Evolutionary conservation across 1,284 basidiomycete genomes (phyloP).

Genomic region (Ustilago bromivora): DNA sequence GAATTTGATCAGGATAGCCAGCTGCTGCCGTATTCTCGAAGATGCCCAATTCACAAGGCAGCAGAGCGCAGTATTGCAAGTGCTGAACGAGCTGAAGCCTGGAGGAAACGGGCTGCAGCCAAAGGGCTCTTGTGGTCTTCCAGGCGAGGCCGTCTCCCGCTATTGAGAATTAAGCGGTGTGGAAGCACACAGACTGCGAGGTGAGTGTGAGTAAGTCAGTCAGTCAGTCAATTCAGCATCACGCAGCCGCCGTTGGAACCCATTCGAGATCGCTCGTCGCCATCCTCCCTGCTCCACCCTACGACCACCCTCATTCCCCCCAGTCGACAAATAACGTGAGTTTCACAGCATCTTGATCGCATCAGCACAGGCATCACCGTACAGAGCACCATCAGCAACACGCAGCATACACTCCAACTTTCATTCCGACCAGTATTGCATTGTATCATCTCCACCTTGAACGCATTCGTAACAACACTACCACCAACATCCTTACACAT

Average conservation of each 20-base stretch:
- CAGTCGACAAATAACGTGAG: slow-evolving; percentile 51
- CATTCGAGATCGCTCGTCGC: slow-evolving; percentile 42
- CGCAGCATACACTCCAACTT: background rate
- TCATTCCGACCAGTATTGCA: background rate
- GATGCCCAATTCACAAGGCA: background rate
- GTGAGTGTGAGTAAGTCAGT: background rate
- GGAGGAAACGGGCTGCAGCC: background rate
- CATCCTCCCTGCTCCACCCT: slow-evolving; percentile 46
- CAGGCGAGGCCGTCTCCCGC: slow-evolving; percentile 2
- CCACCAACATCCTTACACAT: background rate
- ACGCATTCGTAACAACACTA: background rate
- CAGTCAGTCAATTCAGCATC: background rate
- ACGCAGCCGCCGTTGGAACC: slow-evolving; percentile 21
- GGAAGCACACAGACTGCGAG: background rate
- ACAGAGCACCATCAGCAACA: slow-evolving; percentile 4
- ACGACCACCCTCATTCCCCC: slow-evolving; percentile 39
- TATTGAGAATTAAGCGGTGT: background rate
- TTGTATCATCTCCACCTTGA: background rate
- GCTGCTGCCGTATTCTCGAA: slow-evolving; percentile 1
- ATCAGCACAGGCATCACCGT: slow-evolving; percentile 24
- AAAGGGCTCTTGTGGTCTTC: background rate
- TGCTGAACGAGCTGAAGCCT: background rate
- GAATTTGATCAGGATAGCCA: background rate
- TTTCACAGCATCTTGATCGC: slow-evolving; percentile 28
- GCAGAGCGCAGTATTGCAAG: slow-evolving; percentile 11